Evolutionary conservation across 495 filamentous ascomycete species (phyloP).

Genomic region (Lasiosphaeria ovina): DNA sequence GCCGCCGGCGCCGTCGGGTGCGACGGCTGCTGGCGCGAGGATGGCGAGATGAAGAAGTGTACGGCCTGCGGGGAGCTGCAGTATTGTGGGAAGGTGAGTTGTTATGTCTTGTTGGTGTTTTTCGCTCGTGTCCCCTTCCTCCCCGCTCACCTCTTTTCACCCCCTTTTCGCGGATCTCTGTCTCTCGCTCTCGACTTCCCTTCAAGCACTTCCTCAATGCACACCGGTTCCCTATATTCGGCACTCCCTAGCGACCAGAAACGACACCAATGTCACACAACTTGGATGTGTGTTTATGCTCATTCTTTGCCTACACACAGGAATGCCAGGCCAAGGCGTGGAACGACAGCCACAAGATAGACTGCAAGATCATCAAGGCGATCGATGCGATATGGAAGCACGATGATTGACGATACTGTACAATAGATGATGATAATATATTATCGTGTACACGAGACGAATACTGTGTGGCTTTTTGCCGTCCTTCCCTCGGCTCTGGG

Average conservation of each 20-base stretch:
- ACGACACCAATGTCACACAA: background rate
- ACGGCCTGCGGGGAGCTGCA: slow-evolving; percentile 39
- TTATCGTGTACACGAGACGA: background rate
- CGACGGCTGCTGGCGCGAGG: slow-evolving; percentile 26
- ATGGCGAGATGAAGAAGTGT: slow-evolving; percentile 33
- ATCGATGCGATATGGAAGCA: slow-evolving; percentile 37
- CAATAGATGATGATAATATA: background rate
- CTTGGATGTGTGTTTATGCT: background rate
- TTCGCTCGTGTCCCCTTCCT: background rate
- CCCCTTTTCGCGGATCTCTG: background rate
- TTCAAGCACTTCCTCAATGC: no score
- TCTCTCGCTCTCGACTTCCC: no score
- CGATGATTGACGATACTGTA: background rate
- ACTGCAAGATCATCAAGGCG: slow-evolving; percentile 42
- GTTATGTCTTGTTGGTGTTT: slow-evolving; percentile 1
- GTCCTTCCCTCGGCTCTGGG: no score
- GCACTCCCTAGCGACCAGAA: no score
- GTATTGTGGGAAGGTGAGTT: slow-evolving; percentile 45
- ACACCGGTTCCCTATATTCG: no score
- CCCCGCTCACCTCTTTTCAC: no score
- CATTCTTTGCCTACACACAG: slow-evolving; percentile 16
- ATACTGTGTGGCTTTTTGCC: background rate
- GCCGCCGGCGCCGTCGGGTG: slow-evolving; percentile 13
- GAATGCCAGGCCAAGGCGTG: slow-evolving; percentile 43
- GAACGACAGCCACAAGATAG: slow-evolving; percentile 42